phyloP scores from a whole-genome alignment of 306 rosid genomes.

The Ormosia emarginata region DNA sequence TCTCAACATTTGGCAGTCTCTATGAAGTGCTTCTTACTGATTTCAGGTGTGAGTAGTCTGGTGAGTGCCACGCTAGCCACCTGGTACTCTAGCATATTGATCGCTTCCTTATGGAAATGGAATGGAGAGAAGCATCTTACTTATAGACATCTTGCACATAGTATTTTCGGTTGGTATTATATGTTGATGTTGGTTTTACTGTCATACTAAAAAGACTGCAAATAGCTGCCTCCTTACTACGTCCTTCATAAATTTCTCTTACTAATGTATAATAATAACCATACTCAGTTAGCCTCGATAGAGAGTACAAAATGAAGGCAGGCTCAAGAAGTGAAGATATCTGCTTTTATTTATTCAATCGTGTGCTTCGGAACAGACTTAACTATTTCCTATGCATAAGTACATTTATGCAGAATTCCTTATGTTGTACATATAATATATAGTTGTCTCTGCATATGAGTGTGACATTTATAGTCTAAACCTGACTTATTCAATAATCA shows the following conservation, averaged over 20 bases:
- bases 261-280: not conserved
- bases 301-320: not conserved
- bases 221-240: not conserved
- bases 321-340: not conserved
- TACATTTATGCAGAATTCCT: not conserved
- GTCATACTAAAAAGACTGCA: not conserved
- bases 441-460: not conserved
- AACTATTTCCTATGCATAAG: not conserved
- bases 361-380: not conserved
- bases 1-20: not conserved
- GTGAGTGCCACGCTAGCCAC: conserved; percentile 72
- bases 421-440: not conserved
- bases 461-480: not conserved
- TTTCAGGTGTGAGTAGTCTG: conserved; percentile 62
- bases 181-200: not conserved
- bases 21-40: not conserved
- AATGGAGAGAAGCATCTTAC: conserved; percentile 69
- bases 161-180: conserved; percentile 56
- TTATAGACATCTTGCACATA: conserved; percentile 55
- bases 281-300: not conserved
- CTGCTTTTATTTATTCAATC: not conserved
- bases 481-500: not conserved
- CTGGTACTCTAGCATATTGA: conserved; percentile 70
- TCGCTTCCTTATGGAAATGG: conserved; percentile 83
- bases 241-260: not conserved